Conservation (phyloP, 2,329 filamentous ascomycete genomes). For the Pseudohalonectria lignicola region DNA sequence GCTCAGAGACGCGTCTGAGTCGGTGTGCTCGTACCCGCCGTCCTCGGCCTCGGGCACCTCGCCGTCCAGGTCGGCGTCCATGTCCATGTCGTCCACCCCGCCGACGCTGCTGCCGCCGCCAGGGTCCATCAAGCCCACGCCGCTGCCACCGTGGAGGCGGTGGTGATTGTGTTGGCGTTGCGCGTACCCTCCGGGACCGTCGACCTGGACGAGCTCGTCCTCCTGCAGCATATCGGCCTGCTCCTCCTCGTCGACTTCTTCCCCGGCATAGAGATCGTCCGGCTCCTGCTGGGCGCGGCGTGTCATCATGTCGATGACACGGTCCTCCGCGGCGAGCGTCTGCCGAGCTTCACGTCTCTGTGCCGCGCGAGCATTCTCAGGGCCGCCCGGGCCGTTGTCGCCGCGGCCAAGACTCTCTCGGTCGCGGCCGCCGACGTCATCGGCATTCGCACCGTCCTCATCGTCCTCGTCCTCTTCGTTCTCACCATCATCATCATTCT, state of each 20-base stretch:
- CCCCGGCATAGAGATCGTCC: conserved; percentile 36
- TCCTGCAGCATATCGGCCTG: conserved; percentile 51
- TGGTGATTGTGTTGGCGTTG: conserved; percentile 6
- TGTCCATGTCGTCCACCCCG: conserved; percentile 29
- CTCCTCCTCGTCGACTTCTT: conserved; percentile 42
- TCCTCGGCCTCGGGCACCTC: conserved; percentile 56
- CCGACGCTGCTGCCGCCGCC: neutral
- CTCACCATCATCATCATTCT: conserved; percentile 26
- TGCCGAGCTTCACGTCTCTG: conserved; percentile 32
- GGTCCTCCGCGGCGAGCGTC: conserved; percentile 48
- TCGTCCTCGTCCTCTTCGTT: conserved; percentile 25
- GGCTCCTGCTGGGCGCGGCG: conserved; percentile 31
- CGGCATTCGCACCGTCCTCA: conserved; percentile 26
- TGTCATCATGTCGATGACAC: conserved; percentile 47
- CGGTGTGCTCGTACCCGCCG: conserved; percentile 64
- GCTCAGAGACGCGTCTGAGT: conserved; percentile 55
- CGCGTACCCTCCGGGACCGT: conserved; percentile 14
- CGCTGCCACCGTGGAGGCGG: neutral
- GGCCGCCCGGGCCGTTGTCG: conserved; percentile 20
- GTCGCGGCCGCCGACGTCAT: conserved; percentile 25
- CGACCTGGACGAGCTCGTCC: conserved; percentile 38
- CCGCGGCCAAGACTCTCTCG: too few species aligned
- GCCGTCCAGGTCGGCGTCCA: conserved; percentile 61
- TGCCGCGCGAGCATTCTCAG: conserved; percentile 16
- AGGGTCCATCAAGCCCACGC: conserved; percentile 8